Percentiles rank a stretch among this genome's conserved stretches.
These are phyloP conservation scores for Raddia guianensis DNA, from an alignment of 176 grass and related monocot genomes.

Conservation along the genomic window DNA sequence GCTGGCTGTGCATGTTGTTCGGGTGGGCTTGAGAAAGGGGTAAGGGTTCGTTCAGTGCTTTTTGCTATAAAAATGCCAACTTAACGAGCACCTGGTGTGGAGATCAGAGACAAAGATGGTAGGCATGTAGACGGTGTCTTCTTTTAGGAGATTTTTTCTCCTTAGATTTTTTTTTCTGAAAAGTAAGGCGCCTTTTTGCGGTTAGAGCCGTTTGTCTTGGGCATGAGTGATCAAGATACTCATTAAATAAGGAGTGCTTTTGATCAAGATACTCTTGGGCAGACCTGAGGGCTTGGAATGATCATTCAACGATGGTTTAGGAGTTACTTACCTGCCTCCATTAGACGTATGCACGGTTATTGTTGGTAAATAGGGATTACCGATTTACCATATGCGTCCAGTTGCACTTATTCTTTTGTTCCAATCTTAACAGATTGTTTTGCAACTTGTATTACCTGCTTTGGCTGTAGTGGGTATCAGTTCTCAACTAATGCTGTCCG, in stretches of 20 bases:
- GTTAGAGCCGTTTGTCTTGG: slow-evolving; percentile 32
- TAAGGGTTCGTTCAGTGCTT: background rate
- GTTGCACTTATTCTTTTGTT: slow-evolving; percentile 9
- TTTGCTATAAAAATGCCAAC: background rate
- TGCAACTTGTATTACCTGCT: background rate
- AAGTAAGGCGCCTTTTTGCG: slow-evolving; percentile 35
- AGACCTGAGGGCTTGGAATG: background rate
- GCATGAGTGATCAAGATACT: slow-evolving; percentile 10
- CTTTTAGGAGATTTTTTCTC: slow-evolving; percentile 35
- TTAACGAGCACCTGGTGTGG: background rate
- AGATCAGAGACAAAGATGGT: slow-evolving; percentile 25
- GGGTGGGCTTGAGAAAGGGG: background rate
- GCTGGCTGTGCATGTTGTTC: background rate
- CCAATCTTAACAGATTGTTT: background rate
- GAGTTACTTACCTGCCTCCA: background rate
- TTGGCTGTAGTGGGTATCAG: slow-evolving; percentile 33
- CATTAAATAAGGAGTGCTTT: slow-evolving; percentile 4
- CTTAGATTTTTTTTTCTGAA: slow-evolving; percentile 34
- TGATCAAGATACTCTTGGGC: no score
- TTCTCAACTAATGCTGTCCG: slow-evolving; percentile 15
- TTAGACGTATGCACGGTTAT: background rate
- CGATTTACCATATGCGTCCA: slow-evolving; percentile 16
- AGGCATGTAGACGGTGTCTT: background rate
- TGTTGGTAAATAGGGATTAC: background rate
- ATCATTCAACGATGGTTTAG: background rate